Evolutionary conservation across 441 rosid genomes (phyloP), one percentile per base, ranked within the genome.

Genomic region (Biscutella laevigata): DNA sequence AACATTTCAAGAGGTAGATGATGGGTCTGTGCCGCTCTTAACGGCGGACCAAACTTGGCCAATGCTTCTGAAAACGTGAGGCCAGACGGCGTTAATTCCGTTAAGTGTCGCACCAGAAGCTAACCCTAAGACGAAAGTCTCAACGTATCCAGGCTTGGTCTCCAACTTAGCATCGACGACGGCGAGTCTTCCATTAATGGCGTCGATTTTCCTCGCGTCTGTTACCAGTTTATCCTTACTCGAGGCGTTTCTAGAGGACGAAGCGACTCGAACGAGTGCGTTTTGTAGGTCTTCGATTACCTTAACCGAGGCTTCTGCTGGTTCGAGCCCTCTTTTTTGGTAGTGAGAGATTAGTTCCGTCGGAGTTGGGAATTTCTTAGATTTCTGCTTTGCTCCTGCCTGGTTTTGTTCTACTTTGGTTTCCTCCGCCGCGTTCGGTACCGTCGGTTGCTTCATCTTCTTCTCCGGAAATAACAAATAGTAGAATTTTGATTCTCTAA

Each of bases 201-300:
- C 65, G 53, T 90, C 97, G 6, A 90, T 56, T 71, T 78, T 90
- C 40, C 84, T 81, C 0, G 76, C 48, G 45, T 84, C 88, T 1
- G 71, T 56, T 2, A 63, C 9, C 43, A 68, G 38, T 77, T 69
- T 81, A 50, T 81, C 84, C 53, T 74, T 73, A 66, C 45, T 77
- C 38, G 64, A 53, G 15, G 60, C 57, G 71, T 48, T 72, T 46
- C 50, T 70, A 33, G 84, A 70, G 3, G 85, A 71, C 14, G 86
- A 73, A 42, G 76, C 40, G 50, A 76, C 71, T 53, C 82, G 76
- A 54, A 78, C 60, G 10, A 87, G 77, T 13, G 82, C 77, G 44
- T 71, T 80, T 63, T 90, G 98, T 14, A 87, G 90, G 66, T 90
- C 95, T 52, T 87, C 95, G 38, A 90, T 87, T 25, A 82, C 98